A percentile compares a stretch with the other conserved stretches of the same genome.
phyloP scores from a whole-genome alignment of 83 land plant species.

The Picea engelmannii region DNA sequence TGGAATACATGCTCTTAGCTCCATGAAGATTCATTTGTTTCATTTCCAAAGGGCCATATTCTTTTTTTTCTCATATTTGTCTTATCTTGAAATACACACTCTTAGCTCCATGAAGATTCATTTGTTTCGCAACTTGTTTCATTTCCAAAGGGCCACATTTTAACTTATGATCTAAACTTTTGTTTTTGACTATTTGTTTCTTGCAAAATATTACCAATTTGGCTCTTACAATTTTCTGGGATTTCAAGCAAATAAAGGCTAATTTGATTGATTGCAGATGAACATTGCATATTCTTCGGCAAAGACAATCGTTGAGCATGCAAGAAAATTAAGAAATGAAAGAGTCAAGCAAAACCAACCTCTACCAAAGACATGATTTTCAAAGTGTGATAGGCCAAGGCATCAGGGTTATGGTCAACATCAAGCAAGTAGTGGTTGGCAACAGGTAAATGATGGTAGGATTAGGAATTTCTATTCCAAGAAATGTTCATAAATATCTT shows the following conservation, averaged over 20 bases:
- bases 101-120: too few species aligned
- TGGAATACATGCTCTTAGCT: too few species aligned
- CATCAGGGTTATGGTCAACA: conserved; percentile 26
- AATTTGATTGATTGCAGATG: conserved; percentile 23
- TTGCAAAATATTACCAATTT: not conserved
- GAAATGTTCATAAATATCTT: conserved; percentile 24
- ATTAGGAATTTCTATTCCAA: conserved; percentile 22
- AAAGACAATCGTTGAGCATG: conserved; percentile 35
- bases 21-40: not conserved
- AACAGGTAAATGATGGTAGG: conserved; percentile 41
- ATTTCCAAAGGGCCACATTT: not conserved
- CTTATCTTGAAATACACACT: too few species aligned
- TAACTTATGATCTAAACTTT: not conserved
- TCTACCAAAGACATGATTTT: conserved; percentile 20
- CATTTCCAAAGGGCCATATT: not conserved
- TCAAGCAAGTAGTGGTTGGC: conserved; percentile 32
- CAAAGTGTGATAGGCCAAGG: conserved; percentile 47
- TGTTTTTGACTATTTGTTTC: not conserved
- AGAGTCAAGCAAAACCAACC: not conserved
- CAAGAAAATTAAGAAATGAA: conserved; percentile 12
- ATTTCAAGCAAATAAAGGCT: not conserved
- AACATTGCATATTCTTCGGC: conserved; percentile 55
- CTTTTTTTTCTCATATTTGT: too few species aligned
- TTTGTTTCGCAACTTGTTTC: not conserved
- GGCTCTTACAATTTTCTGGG: not conserved